Base-by-base conservation (phyloP, 2,329 filamentous ascomycete species). In the Penicillium aurantiogriseum region DNA sequence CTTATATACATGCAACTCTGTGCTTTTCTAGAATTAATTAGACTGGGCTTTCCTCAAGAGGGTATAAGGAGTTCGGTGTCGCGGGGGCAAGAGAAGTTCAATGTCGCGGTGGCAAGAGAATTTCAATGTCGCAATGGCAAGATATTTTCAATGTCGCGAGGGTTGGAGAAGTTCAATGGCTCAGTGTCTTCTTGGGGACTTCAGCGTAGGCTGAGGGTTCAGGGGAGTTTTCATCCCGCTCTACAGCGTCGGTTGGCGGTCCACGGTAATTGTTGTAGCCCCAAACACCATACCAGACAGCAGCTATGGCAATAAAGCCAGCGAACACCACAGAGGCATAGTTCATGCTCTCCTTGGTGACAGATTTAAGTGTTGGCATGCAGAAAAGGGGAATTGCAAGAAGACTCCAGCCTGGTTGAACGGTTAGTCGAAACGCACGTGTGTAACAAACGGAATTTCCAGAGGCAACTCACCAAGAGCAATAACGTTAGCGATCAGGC, bases 301-400 rank as follows among this genome's bases (percentile, higher is more conserved):
- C 80, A 1, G 88, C 84, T 56, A 90, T 80, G 39, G 78, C 48
- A 54, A 83, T 81, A 60, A 89, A 87, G 5, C 80, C 86, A 27
- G 88, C 82, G 64, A 91, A 90, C n/a, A 91, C 88, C 35, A 86
- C 88, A 15, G 85, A 85, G 1, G 88, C 88, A 72, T 90, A 91
- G 79, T 91, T 91, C 79, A 90, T 87, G 39, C 78, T 81, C 19
- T 75, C 70, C 6, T 81, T 73, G 0, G 80, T 81, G 39, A 88
- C 85, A 6, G 85, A 85, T n/a, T 89, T 76, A 43, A 74, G 74
- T 0, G 85, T 81, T 0, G 69, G 69, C 69, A 71, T 71, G 42
- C 67, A 91, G 79, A 91, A 91, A 17, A 91, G 82, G 1, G 88
- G 87, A 51, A 90, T 83, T 36, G 86, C 87, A 53, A 91, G 81